Evolutionary conservation across 306 rosid genomes (phyloP).

Genomic region (Albizia julibrissin): DNA sequence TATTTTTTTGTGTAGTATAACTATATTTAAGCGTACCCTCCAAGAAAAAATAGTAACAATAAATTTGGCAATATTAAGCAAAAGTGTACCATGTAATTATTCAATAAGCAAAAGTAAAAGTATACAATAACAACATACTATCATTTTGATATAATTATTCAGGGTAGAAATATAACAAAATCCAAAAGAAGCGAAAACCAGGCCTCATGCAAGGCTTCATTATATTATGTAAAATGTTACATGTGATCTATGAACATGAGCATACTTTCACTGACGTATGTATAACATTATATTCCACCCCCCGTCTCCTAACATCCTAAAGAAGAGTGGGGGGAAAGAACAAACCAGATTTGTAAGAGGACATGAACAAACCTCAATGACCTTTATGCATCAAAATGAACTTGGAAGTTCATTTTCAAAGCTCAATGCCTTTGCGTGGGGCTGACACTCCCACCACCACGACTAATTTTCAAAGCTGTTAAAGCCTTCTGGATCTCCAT

Average conservation of each 20-base stretch:
- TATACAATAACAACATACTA: not conserved
- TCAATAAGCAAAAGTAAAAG: no score
- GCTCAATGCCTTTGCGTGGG: slow-evolving; percentile 61
- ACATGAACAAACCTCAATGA: not conserved
- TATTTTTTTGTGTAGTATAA: not conserved
- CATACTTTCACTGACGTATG: not conserved
- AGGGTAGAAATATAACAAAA: not conserved
- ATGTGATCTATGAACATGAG: not conserved
- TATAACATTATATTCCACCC: not conserved
- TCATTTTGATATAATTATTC: not conserved
- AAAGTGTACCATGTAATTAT: not conserved
- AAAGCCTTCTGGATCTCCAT: slow-evolving; percentile 88
- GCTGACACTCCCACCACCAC: slow-evolving; percentile 70
- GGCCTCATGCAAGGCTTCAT: not conserved
- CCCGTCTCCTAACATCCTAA: not conserved
- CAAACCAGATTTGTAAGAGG: not conserved
- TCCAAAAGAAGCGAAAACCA: not conserved
- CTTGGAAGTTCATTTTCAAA: slow-evolving; percentile 27
- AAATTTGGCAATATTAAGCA: not conserved
- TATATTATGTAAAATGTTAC: not conserved
- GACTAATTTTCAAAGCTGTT: slow-evolving; percentile 57
- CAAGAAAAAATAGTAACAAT: not conserved
- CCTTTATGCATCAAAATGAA: not conserved
- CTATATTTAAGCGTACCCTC: not conserved
- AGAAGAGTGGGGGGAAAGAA: not conserved